Percentiles rank a stretch among this genome's conserved stretches.
These are phyloP conservation scores for Nakazawaea molendinolei DNA, from an alignment of 805 yeast genomes.

Conservation along the genomic window DNA sequence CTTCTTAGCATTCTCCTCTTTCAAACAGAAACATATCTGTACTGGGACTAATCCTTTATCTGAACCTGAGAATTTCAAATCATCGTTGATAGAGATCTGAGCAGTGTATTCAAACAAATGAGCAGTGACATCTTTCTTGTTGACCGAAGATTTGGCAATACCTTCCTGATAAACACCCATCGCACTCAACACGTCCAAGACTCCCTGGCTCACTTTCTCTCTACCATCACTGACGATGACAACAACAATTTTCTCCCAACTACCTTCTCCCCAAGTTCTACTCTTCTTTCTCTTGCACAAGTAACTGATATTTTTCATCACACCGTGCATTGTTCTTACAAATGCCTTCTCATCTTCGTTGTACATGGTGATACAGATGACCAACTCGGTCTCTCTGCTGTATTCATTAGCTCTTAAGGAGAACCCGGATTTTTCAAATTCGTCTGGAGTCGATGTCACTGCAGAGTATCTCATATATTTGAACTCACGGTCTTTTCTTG, in stretches of 20 bases:
- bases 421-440: conserved; percentile 73
- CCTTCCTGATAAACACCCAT: conserved; percentile 98
- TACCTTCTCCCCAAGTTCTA: conserved; percentile 89
- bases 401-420: conserved; percentile 78
- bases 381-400: conserved; percentile 88
- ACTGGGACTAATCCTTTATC: conserved; percentile 92
- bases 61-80: conserved; percentile 82
- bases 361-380: conserved; percentile 93
- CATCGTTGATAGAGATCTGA: conserved; percentile 86
- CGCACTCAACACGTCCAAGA: conserved; percentile 82
- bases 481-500: conserved; percentile 88
- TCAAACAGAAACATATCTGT: conserved; percentile 85
- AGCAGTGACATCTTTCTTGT: conserved; percentile 85
- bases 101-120: conserved; percentile 96
- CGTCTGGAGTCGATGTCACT: conserved; percentile 89
- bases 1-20: conserved; percentile 87
- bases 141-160: conserved; percentile 90
- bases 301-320: conserved; percentile 87
- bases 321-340: conserved; percentile 91
- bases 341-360: conserved; percentile 88
- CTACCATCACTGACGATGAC: conserved; percentile 93
- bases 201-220: conserved; percentile 77
- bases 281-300: conserved; percentile 76
- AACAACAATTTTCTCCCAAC: conserved; percentile 96
- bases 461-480: conserved; percentile 97